phyloP scores from a whole-genome alignment of 208 protist species.

The Acanthamoeba sp. region DNA sequence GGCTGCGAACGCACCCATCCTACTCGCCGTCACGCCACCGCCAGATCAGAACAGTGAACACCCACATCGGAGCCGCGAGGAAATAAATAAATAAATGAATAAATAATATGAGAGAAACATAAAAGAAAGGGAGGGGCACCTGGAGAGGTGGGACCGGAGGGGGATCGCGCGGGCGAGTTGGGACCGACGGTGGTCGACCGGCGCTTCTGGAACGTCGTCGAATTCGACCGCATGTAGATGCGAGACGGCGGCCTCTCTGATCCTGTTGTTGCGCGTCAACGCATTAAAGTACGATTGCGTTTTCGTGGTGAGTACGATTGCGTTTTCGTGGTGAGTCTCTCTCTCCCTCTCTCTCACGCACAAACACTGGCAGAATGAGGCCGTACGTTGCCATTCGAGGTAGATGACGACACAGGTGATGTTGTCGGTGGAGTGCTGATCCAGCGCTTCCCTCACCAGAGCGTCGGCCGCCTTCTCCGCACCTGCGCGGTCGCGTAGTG shows the following conservation, averaged over 20 bases:
- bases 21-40: background rate
- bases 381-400: background rate
- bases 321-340: background rate
- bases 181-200: background rate
- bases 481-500: background rate
- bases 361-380: too few species aligned
- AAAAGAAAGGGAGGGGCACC: background rate
- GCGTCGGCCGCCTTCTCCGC: background rate
- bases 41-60: too few species aligned
- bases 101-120: too few species aligned
- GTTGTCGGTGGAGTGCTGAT: slow-evolving; percentile 36
- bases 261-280: background rate
- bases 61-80: too few species aligned
- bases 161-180: background rate
- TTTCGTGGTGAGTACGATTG: background rate
- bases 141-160: background rate
- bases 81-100: too few species aligned
- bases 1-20: slow-evolving; percentile 11
- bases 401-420: slow-evolving; percentile 12
- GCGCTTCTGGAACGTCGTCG: background rate
- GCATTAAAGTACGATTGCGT: too few species aligned
- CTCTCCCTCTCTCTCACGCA: too few species aligned
- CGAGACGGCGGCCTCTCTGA: background rate
- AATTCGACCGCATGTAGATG: slow-evolving; percentile 6
- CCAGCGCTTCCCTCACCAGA: background rate